A percentile compares a stretch with the other conserved stretches of the same genome.
Conservation (phyloP, 345 rosid species). For the Eucalyptus shirleyi region DNA sequence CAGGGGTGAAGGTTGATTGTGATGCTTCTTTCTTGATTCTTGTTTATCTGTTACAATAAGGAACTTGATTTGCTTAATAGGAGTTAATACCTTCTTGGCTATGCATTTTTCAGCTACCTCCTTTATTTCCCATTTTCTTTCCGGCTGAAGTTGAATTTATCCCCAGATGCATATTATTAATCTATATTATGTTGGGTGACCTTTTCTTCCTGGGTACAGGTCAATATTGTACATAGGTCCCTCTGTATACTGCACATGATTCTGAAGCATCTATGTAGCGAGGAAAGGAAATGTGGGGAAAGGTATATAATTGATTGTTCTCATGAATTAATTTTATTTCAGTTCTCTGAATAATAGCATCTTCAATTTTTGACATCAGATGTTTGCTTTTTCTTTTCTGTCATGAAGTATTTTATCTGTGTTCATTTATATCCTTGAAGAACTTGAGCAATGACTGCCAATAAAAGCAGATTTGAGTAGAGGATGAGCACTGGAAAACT, state of each 20-base stretch:
- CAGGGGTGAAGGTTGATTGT: background rate
- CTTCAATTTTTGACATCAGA: background rate
- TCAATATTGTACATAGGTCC: slow-evolving; percentile 38
- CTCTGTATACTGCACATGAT: slow-evolving; percentile 39
- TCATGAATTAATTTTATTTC: background rate
- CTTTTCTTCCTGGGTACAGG: slow-evolving; percentile 26
- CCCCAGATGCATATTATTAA: background rate
- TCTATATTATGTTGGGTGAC: background rate
- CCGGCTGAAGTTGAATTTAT: background rate
- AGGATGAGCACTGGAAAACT: background rate
- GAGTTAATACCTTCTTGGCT: background rate
- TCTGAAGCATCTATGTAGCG: slow-evolving; percentile 48
- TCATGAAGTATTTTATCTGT: background rate
- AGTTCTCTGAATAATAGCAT: background rate
- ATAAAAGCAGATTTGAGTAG: background rate
- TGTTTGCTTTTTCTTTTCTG: background rate
- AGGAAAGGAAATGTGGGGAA: slow-evolving; percentile 23
- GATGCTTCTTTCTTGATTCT: background rate
- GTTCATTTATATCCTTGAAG: background rate
- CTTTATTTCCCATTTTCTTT: background rate
- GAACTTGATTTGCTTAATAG: background rate
- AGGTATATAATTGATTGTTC: slow-evolving; percentile 29
- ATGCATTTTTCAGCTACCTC: background rate
- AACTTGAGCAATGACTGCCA: background rate
- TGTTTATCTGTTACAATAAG: background rate